Base-by-base conservation (phyloP, 2,329 filamentous ascomycete genomes). In the Gaeumannomyces sp. region DNA sequence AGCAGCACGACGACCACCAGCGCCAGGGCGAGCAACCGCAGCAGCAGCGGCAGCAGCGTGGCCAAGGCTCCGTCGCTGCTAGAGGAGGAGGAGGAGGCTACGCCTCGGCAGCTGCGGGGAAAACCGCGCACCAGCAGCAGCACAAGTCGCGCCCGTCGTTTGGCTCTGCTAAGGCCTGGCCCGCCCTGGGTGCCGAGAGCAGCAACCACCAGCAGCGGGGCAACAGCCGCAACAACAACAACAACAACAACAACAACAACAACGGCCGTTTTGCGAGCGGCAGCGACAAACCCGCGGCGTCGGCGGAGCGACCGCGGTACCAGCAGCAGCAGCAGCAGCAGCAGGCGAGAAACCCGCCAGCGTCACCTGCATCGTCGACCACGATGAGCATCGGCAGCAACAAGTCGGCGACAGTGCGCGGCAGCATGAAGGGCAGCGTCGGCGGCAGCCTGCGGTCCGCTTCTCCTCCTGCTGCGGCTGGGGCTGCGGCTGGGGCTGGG, bases 111-210 rank as follows among this genome's bases (percentile, higher is more conserved):
- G 28, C 45, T 3, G 45, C 45, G 19, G 35, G 14, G 3, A 22
- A 8, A n/a, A n/a, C 22, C 4, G 19, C 45, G 45, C 6, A 53
- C 45, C 45, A 53, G 14, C n/a, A 16, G 27, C 35, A 62, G 25
- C 61, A 45, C 35, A 35, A 33, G 28, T 19, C 25, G 45, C 25
- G 29, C n/a, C 45, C 61, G 22, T n/a, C 61, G 5, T 2, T 27
- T 13, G 61, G 27, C 28, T 56, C 61, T 7, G 27, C 29, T 3
- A 33, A 25, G 28, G 61, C 61, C 19, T 57, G 61, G 61, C 61
- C 61, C 61, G 56, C 28, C n/a, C 61, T 57, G 28, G 38, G 61
- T n/a, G 45, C 27, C 50, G 28, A 56, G 38, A 62, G 28, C 28
- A 35, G 38, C 27, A 28, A 10, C 22, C 45, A 53, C 8, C 19